Conservation (phyloP, 2,329 filamentous ascomycete genomes). For the Fusarium sarcochroum region DNA sequence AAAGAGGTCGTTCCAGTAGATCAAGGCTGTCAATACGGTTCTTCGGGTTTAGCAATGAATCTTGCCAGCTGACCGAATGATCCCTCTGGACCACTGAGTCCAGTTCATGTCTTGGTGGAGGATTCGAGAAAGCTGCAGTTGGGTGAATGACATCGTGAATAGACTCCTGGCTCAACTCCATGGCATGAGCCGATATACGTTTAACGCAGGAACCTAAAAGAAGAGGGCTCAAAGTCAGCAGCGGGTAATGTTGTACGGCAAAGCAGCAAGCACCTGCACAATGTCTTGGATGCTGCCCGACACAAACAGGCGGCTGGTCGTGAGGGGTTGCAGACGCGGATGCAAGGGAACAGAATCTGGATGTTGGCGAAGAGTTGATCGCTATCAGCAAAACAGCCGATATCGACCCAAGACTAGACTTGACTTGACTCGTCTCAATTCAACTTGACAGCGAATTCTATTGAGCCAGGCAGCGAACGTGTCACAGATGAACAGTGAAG, state of each 20-base stretch:
- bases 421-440: background rate
- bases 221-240: conserved; percentile 25
- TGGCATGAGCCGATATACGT: conserved; percentile 48
- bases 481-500: conserved; percentile 24
- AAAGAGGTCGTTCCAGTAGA: conserved; percentile 60
- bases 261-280: conserved; percentile 38
- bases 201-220: conserved; percentile 16
- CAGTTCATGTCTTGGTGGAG: conserved; percentile 4
- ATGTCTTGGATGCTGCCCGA: conserved; percentile 39
- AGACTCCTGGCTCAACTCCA: conserved; percentile 67
- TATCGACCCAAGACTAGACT: conserved; percentile 18
- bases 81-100: conserved; percentile 7
- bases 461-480: conserved; percentile 13
- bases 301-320: conserved; percentile 25
- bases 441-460: conserved; percentile 10
- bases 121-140: conserved; percentile 64
- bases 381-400: conserved; percentile 24
- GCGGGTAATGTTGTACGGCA: conserved; percentile 32
- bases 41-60: conserved; percentile 70
- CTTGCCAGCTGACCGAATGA: conserved; percentile 56
- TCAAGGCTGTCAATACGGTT: conserved; percentile 72
- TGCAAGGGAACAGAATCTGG: conserved; percentile 34
- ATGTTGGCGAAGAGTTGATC: conserved; percentile 18
- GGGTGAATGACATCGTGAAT: conserved; percentile 71
- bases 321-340: conserved; percentile 37